These are phyloP conservation scores for Saturnispora bothae DNA, from an alignment of 805 yeast genomes.

Conservation along the genomic window DNA sequence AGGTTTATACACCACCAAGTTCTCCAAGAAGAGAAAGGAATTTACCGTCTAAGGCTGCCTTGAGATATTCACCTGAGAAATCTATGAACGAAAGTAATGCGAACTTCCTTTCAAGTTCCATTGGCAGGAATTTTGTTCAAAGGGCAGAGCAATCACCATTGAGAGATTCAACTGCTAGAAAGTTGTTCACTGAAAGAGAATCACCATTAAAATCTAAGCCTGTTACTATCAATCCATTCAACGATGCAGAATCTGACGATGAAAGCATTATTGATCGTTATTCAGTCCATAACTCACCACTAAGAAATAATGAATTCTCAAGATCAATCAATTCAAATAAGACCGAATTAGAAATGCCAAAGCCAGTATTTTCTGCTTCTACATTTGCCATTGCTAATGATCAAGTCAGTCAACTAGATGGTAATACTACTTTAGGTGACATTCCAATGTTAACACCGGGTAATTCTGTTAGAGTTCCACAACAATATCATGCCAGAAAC, in stretches of 20 bases:
- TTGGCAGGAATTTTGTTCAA: conserved; percentile 29
- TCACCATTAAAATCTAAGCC: conserved; percentile 56
- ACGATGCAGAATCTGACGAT: conserved; percentile 26
- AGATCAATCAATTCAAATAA: conserved; percentile 27
- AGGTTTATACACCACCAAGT: conserved; percentile 21
- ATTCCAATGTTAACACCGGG: conserved; percentile 19
- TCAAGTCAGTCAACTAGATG: conserved; percentile 11
- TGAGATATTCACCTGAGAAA: conserved; percentile 35
- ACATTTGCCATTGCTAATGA: conserved; percentile 51
- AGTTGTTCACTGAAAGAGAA: conserved; percentile 56
- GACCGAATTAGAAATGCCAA: conserved; percentile 50
- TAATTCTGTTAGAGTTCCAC: conserved; percentile 8
- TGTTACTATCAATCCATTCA: conserved; percentile 38
- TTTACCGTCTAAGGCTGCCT: conserved; percentile 29
- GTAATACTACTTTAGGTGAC: conserved; percentile 17
- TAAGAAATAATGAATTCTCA: conserved; percentile 22
- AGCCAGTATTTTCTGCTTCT: conserved; percentile 52
- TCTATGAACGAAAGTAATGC: conserved; percentile 24
- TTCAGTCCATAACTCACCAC: conserved; percentile 16
- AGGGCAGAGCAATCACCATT: conserved; percentile 25
- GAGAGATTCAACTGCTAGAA: conserved; percentile 40
- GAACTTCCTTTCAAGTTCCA: conserved; percentile 23
- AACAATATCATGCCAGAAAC: conserved; percentile 14
- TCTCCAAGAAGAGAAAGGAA: conserved; percentile 26
- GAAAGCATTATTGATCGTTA: conserved; percentile 30